Evolutionary conservation across 805 yeast genomes (phyloP).

Genomic region (Wickerhamomyces chaumierensis): DNA sequence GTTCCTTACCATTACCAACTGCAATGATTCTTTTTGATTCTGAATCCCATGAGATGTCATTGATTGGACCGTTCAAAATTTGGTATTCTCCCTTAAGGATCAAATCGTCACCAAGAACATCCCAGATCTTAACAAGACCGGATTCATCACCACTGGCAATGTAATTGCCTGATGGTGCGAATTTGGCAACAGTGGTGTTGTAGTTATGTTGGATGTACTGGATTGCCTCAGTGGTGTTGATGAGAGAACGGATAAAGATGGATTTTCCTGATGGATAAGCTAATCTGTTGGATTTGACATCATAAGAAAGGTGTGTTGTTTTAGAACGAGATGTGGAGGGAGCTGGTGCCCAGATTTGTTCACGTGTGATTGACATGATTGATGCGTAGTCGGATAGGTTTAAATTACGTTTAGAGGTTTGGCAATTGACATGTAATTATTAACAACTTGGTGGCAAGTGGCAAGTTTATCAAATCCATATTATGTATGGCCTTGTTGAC

Average conservation of each 20-base stretch:
- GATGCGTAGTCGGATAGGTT: background rate
- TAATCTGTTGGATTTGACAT: conserved; percentile 51
- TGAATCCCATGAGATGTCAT: conserved; percentile 84
- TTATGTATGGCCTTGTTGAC: too few relatives aligned
- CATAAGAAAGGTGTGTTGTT: conserved; percentile 67
- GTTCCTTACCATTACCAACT: conserved; percentile 89
- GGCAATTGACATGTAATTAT: too few relatives aligned
- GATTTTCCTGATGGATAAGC: conserved; percentile 80
- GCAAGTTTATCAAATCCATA: too few relatives aligned
- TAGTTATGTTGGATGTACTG: conserved; percentile 68
- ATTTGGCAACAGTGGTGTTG: conserved; percentile 71
- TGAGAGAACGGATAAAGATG: conserved; percentile 57
- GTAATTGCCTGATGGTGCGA: conserved; percentile 84
- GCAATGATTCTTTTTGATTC: conserved; percentile 81
- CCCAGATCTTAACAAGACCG: conserved; percentile 91
- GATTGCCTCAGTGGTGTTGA: conserved; percentile 34
- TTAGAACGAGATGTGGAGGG: conserved; percentile 70
- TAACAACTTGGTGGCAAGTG: too few relatives aligned
- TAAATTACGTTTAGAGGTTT: background rate
- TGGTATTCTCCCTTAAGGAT: conserved; percentile 70
- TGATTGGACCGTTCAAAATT: conserved; percentile 70
- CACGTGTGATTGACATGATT: conserved; percentile 16
- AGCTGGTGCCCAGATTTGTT: conserved; percentile 53
- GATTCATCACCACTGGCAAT: conserved; percentile 85
- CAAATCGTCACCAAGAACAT: conserved; percentile 41